A percentile compares a stretch with the other conserved stretches of the same genome.
phyloP scores from a whole-genome alignment of 1,284 basidiomycete genomes.

The Neonothopanus nambi region DNA sequence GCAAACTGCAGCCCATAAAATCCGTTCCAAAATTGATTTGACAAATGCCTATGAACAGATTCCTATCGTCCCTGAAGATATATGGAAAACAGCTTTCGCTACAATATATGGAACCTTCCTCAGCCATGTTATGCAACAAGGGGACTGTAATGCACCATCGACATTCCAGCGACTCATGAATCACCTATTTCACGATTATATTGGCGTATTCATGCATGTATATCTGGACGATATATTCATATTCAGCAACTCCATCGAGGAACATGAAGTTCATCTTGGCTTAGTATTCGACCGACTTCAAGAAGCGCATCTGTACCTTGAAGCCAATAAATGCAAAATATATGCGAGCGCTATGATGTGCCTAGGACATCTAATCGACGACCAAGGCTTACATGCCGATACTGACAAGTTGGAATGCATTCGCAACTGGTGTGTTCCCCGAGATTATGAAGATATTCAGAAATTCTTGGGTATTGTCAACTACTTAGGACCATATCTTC shows the following conservation, averaged over 20 bases:
- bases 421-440: slow-evolving; percentile 31
- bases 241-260: slow-evolving; percentile 19
- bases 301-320: slow-evolving; percentile 1
- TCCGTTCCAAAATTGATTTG: background rate
- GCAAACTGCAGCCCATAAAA: background rate
- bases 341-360: slow-evolving; percentile 21
- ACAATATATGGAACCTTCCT: slow-evolving; percentile 8
- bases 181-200: too few species aligned
- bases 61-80: slow-evolving; percentile 2
- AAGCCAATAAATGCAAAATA: slow-evolving; percentile 23
- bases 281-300: slow-evolving; percentile 17
- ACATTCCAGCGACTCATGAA: too few species aligned
- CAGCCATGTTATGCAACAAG: too few species aligned
- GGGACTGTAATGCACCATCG: too few species aligned
- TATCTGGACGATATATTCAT: background rate
- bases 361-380: slow-evolving; percentile 23
- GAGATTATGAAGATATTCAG: slow-evolving; percentile 36
- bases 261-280: slow-evolving; percentile 22
- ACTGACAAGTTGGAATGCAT: slow-evolving; percentile 24
- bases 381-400: slow-evolving; percentile 22
- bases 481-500: slow-evolving; percentile 40
- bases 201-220: slow-evolving; percentile 2
- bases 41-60: slow-evolving; percentile 5
- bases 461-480: slow-evolving; percentile 40
- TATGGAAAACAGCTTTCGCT: slow-evolving; percentile 13